These are phyloP conservation scores for Orbilia ellipsospora DNA, from an alignment of 2,329 filamentous ascomycete genomes.

Conservation along the genomic window DNA sequence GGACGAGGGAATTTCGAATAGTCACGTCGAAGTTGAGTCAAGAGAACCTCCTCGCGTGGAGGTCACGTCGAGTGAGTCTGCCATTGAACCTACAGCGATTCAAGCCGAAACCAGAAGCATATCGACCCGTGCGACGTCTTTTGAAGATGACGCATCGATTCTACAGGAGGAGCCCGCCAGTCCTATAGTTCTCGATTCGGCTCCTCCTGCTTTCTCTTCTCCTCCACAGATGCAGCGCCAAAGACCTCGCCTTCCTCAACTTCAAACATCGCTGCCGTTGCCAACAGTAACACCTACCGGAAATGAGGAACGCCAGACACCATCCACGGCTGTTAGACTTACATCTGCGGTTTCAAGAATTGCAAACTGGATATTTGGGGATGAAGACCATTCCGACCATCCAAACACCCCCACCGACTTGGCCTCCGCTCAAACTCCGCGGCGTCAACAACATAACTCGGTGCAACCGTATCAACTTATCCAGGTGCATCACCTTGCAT, in stretches of 20 bases:
- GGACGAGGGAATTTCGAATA: background rate
- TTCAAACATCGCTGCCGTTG: constrained; percentile 38
- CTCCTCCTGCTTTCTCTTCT: background rate
- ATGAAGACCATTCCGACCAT: constrained; percentile 33
- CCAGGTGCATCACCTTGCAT: constrained; percentile 48
- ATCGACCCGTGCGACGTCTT: constrained; percentile 36
- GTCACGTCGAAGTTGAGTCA: constrained; percentile 20
- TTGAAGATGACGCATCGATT: constrained; percentile 40
- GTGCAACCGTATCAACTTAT: constrained; percentile 39
- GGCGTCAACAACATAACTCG: constrained; percentile 24
- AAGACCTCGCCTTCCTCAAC: constrained; percentile 40
- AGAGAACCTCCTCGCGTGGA: constrained; percentile 12
- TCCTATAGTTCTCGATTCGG: background rate
- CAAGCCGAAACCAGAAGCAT: constrained; percentile 16
- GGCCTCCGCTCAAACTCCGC: constrained; percentile 4
- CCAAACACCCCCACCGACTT: constrained; percentile 24
- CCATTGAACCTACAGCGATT: background rate
- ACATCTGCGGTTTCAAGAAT: constrained; percentile 51
- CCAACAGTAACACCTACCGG: constrained; percentile 9
- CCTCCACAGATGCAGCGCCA: constrained; percentile 29
- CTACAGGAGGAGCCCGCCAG: constrained; percentile 11
- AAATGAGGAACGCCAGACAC: constrained; percentile 33
- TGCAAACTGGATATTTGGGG: constrained; percentile 52
- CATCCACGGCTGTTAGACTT: constrained; percentile 46
- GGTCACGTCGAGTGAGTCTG: constrained; percentile 14